Base-by-base conservation (phyloP, 768 basidiomycete species). In the Russula foetens region DNA sequence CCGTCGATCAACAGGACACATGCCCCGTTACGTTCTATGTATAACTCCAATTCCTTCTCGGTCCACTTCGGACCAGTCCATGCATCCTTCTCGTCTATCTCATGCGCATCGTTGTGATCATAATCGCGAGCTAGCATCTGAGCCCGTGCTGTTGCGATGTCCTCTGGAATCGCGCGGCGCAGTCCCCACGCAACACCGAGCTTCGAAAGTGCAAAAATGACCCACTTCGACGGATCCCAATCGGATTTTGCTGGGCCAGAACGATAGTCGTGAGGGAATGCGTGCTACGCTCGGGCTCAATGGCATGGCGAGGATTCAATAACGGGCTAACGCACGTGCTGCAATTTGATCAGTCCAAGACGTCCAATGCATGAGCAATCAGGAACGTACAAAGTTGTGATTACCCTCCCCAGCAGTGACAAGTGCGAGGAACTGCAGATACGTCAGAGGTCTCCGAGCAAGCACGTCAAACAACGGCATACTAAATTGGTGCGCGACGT, bases 221-320 rank as follows among this genome's bases (percentile, higher is more conserved):
- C 78, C 88, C 87, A 90, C 73, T 90, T 90, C 2, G 86, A 86
- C 0, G 89, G 88, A 70, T 92, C 88, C 87, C 87, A 92, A 64
- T 86, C 86, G 26, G 75, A 70, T 7, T 60, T 49, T 21, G 79
- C 76, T 11, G 83, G 84, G 0, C 83, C 86, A 21, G 88, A 86
- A 26, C 88, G 81, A 71, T 83, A 90, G 70, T 92, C 88, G 59
- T 85, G 81, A 11, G 89, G 89, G 67, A 90, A 90, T 0, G 87
- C 79, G 70, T 90, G 88, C 81, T 90, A 52, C 46, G 55, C 4
- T 23, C 21, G 17, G n/a, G 41, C 29, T 58, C 21, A 58, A 26
- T 59, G 60, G 35, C 35, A 59, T 33, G 17, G 50, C 14, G 38
- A 31, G 15, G 28, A 41, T 41, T 23, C 29, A 31, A 38, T 35